A percentile compares a stretch with the other conserved stretches of the same genome.
phyloP scores from a whole-genome alignment of 257 asterid genomes.

The Jasminum sambac region DNA sequence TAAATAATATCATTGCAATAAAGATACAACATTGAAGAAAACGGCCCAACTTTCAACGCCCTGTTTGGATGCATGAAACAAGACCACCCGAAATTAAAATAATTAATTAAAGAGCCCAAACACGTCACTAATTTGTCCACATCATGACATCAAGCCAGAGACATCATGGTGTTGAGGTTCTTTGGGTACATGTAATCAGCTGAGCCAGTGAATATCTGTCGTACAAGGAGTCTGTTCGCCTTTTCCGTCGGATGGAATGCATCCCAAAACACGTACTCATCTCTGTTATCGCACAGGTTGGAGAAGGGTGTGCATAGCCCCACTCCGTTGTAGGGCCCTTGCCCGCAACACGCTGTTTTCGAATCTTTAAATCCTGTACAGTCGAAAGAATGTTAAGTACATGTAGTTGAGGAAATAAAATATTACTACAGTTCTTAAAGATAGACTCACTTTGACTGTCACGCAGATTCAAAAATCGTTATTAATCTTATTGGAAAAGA shows the following conservation, averaged over 20 bases:
- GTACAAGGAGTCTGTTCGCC: constrained; percentile 73
- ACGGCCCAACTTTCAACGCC: no score
- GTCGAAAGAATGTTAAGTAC: background rate
- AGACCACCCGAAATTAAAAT: no score
- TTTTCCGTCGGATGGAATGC: constrained; percentile 80
- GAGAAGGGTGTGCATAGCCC: constrained; percentile 80
- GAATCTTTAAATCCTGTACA: constrained; percentile 65
- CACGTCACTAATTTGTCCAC: constrained; percentile 21
- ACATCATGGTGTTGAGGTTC: constrained; percentile 75
- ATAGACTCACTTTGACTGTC: no score
- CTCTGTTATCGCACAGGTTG: constrained; percentile 66
- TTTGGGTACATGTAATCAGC: constrained; percentile 65
- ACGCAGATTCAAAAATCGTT: no score
- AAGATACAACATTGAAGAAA: no score
- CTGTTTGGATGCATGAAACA: no score
- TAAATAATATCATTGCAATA: no score
- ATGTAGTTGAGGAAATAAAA: no score
- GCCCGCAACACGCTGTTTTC: constrained; percentile 90
- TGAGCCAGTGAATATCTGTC: constrained; percentile 57
- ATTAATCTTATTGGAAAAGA: no score
- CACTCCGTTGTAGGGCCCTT: constrained; percentile 84
- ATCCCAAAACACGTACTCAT: constrained; percentile 78
- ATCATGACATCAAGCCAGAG: constrained; percentile 43
- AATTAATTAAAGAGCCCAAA: background rate
- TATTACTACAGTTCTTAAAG: no score